A percentile compares a stretch with the other conserved stretches of the same genome.
Evolutionary conservation across 108 stramenopile genomes (phyloP).

Genomic region (Cyclotella sp.): DNA sequence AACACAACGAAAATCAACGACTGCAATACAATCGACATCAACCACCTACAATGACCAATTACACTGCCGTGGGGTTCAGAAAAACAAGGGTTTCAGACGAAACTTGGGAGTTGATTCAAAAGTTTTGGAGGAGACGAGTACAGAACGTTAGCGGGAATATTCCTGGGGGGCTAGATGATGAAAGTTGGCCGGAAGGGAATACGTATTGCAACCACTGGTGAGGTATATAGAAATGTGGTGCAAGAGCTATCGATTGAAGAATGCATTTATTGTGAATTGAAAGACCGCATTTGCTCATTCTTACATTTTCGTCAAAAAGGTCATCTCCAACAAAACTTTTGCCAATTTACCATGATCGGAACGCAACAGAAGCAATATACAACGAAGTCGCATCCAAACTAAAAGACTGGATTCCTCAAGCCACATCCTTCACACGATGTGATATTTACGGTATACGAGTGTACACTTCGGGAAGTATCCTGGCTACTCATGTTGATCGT

Average conservation of each 20-base stretch:
- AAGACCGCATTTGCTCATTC: conserved; percentile 4
- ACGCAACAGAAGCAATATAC: conserved; percentile 36
- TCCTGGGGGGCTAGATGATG: conserved; percentile 17
- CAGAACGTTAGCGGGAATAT: conserved; percentile 8
- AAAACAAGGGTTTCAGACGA: conserved; percentile 38
- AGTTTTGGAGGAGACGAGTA: conserved; percentile 40
- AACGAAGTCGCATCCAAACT: conserved; percentile 38
- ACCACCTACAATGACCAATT: conserved; percentile 38
- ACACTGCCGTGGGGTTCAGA: conserved; percentile 38
- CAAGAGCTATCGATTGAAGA: conserved; percentile 32
- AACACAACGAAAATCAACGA: conserved; percentile 32
- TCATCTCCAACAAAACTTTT: conserved; percentile 27
- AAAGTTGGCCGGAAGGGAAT: conserved; percentile 56
- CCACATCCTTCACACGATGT: conserved; percentile 32
- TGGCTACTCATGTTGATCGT: conserved; percentile 89
- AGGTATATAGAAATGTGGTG: conserved; percentile 20
- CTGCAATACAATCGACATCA: conserved; percentile 28
- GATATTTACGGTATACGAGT: conserved; percentile 85
- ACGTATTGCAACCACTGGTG: conserved; percentile 63
- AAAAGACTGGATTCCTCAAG: conserved; percentile 64
- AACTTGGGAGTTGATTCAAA: conserved; percentile 18
- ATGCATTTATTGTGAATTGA: conserved; percentile 10
- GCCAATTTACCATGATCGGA: background rate
- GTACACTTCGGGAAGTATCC: conserved; percentile 68
- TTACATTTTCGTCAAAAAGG: conserved; percentile 33